phyloP scores from a whole-genome alignment of 176 grass and related monocot species.

The Leersia perrieri region DNA sequence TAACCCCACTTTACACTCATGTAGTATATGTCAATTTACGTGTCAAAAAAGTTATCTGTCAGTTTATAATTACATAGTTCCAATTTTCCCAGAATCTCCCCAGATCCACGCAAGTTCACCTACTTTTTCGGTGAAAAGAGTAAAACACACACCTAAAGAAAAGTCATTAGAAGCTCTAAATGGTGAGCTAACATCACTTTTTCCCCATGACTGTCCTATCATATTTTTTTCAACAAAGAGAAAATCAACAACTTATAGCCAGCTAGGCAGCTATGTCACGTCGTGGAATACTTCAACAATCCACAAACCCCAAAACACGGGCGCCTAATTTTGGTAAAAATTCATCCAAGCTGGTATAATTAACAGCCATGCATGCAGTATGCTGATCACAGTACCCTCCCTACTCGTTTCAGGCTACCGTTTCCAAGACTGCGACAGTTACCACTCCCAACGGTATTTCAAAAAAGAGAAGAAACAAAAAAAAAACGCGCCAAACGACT shows the following conservation, averaged over 20 bases:
- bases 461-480: too few relatives aligned
- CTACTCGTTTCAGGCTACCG: constrained; percentile 30
- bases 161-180: background rate
- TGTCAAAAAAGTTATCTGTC: too few relatives aligned
- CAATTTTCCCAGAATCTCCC: too few relatives aligned
- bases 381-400: background rate
- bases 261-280: too few relatives aligned
- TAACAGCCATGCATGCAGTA: background rate
- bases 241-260: too few relatives aligned
- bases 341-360: background rate
- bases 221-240: background rate
- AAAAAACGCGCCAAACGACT: constrained; percentile 46
- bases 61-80: too few relatives aligned
- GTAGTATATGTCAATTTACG: too few relatives aligned
- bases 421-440: constrained; percentile 24
- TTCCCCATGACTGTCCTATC: too few relatives aligned
- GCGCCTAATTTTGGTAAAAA: background rate
- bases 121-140: background rate
- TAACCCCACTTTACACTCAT: background rate
- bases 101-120: background rate
- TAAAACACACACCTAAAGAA: background rate
- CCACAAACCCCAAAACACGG: background rate
- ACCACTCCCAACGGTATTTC: constrained; percentile 28
- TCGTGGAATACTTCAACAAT: background rate
- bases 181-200: too few relatives aligned